Evolutionary conservation across 495 filamentous ascomycete species (phyloP).

Genomic region (Penicillium verhagenii): DNA sequence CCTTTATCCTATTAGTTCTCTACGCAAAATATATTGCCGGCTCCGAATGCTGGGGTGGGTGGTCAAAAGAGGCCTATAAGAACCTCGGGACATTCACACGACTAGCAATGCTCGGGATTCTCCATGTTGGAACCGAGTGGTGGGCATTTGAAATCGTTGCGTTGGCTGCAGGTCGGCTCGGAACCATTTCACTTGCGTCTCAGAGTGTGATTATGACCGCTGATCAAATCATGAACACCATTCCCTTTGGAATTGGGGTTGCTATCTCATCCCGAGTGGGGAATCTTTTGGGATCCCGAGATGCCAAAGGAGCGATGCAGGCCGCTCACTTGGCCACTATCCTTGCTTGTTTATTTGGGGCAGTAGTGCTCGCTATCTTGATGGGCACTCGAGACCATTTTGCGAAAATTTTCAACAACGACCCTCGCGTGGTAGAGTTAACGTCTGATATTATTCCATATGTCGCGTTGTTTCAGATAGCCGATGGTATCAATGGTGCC

Average conservation of each 20-base stretch:
- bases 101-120: constrained; percentile 71
- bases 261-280: constrained; percentile 78
- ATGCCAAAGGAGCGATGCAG: constrained; percentile 65
- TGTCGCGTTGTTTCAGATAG: constrained; percentile 93
- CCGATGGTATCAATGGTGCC: constrained; percentile 81
- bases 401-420: constrained; percentile 82
- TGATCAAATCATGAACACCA: constrained; percentile 88
- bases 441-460: constrained; percentile 83
- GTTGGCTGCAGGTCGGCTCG: constrained; percentile 77
- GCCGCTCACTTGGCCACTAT: constrained; percentile 77
- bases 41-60: constrained; percentile 81
- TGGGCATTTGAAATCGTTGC: constrained; percentile 98
- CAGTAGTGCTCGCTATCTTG: constrained; percentile 65
- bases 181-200: constrained; percentile 78
- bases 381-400: constrained; percentile 75
- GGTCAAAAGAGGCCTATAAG: constrained; percentile 60
- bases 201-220: constrained; percentile 95
- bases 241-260: constrained; percentile 88
- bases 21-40: constrained; percentile 75
- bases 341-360: constrained; percentile 68
- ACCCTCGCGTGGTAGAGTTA: constrained; percentile 68
- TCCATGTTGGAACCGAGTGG: constrained; percentile 95
- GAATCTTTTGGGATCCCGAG: constrained; percentile 73
- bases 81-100: constrained; percentile 73
- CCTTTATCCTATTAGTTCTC: constrained; percentile 72